Evolutionary conservation across 768 basidiomycete species (phyloP), one percentile per base, ranked within the genome.

Genomic region (Infundibulicybe gibba): DNA sequence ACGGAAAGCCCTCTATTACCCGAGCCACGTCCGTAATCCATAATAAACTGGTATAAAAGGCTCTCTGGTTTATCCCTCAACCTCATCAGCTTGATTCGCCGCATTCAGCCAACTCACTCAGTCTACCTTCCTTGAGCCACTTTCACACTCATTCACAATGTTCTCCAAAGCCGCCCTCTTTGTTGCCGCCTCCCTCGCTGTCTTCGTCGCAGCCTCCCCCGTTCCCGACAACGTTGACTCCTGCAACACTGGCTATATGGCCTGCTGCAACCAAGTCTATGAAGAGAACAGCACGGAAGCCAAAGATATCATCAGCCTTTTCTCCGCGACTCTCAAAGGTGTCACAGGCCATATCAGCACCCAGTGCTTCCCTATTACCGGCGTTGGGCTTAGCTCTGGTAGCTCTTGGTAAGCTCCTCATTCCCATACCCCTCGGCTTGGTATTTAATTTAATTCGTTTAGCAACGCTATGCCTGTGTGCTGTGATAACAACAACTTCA

Each of bases 151-250:
- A n/a, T n/a, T 31, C 5, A 41, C 20, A 9, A 47, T 47, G 46
- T 41, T 47, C 40, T 47, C 46, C 40, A 47, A 47, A 15, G 16
- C 41, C 40, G 30, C 46, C 25, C 21, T 41, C 46, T 21, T 47
- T 30, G 20, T 33, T 20, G 35, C 46, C 15, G 30, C 35, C 40
- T 47, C 46, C 31, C 5, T 47, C 40, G 40, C 46, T 32, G 32
- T 47, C 21, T 41, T 35, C 17, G 46, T 41, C 3, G 20, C 40
- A 32, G 46, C 46, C 17, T 13, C 19, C 15, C 43, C 25, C n/a
- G 35, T 38, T 10, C 35, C 32, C 35, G 44, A 35, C 33, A 41
- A 21, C 32, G 39, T 32, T 11, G 15, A 14, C 16, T 15, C 21
- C 2, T 47, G 46, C 46, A 47, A 40, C 40, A 47, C 46, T 17